Base-by-base conservation (phyloP, 2,329 filamentous ascomycete species). In the Aspergillus uvarum region DNA sequence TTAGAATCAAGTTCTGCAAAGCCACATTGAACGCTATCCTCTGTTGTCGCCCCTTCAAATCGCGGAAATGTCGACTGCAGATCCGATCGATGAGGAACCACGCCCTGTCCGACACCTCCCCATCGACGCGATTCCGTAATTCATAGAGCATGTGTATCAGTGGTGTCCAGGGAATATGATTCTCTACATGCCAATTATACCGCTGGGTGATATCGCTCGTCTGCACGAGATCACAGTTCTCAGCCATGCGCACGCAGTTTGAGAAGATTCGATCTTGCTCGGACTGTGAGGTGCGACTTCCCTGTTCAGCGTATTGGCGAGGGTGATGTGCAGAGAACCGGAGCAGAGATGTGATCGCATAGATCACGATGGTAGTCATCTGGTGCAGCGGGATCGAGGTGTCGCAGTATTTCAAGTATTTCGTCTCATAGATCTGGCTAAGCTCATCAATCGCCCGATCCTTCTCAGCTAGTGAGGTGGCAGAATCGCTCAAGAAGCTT, bases 151-250 rank as follows among this genome's bases (percentile, higher is more conserved):
- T 73, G 65, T 81, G 80, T n/a, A 83, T 78, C 49, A 82, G 76
- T 10, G 81, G 76, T 56, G 83, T 81, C 81, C 81, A 84, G 21
- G 79, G 77, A 67, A 83, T 84, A 44, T 81, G 76, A 29, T 75
- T 70, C 26, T 80, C 74, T 54, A 78, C 71, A 64, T 82, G 78
- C 80, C 80, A 82, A 26, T 72, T 65, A 59, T 77, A 82, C n/a
- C 73, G 71, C 38, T 75, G 72, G 55, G 79, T 70, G 22, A 71
- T 70, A 29, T 72, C 69, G 31, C 76, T 79, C 1, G 71, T 74
- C 51, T 70, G 68, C 10, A 67, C 60, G 47, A 63, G 58, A 21
- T 70, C 59, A 19, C 61, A 62, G 51, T 65, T 66, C 53, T 72
- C 66, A 1, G 62, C 59, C 58, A 72, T 65, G 24, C 79, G 76